These are phyloP conservation scores for Fusarium redolens DNA, from an alignment of 2,329 filamentous ascomycete species.

Conservation along the genomic window DNA sequence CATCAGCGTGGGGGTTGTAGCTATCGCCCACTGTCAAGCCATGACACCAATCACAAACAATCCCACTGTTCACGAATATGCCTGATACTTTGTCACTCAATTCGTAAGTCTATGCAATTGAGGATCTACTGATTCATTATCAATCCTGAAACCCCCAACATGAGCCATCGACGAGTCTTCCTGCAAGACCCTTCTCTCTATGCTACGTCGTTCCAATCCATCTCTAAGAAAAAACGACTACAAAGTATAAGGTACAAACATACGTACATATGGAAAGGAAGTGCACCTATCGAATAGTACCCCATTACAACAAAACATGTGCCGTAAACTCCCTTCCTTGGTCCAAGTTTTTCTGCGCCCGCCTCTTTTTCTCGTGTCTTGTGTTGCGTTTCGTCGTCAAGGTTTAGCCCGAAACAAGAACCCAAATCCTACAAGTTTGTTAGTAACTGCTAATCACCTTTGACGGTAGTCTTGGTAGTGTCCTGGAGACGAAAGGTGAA, in stretches of 20 bases:
- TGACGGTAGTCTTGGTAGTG: not conserved
- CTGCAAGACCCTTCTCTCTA: slow-evolving; percentile 16
- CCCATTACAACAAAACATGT: slow-evolving; percentile 42
- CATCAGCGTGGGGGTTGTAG: slow-evolving; percentile 8
- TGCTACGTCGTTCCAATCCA: slow-evolving; percentile 16
- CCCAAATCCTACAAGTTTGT: slow-evolving; percentile 51
- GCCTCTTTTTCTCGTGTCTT: slow-evolving; percentile 26
- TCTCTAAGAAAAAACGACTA: slow-evolving; percentile 31
- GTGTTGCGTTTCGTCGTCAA: slow-evolving; percentile 2
- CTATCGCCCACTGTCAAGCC: not conserved
- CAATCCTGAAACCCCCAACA: slow-evolving; percentile 36
- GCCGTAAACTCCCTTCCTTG: slow-evolving; percentile 28
- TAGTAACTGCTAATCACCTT: not conserved
- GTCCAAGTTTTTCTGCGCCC: slow-evolving; percentile 18
- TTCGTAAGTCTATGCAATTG: not conserved
- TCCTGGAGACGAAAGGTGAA: slow-evolving; percentile 18
- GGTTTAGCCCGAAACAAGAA: slow-evolving; percentile 53
- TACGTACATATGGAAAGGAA: slow-evolving; percentile 39
- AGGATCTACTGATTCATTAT: slow-evolving; percentile 34
- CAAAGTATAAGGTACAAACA: slow-evolving; percentile 32
- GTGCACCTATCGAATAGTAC: slow-evolving; percentile 31
- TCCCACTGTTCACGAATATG: not conserved
- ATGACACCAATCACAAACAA: not conserved
- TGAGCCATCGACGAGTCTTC: slow-evolving; percentile 5
- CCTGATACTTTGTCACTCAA: not conserved